These are phyloP conservation scores for Tricholoma terreum DNA, from an alignment of 768 basidiomycete species.

Conservation along the genomic window DNA sequence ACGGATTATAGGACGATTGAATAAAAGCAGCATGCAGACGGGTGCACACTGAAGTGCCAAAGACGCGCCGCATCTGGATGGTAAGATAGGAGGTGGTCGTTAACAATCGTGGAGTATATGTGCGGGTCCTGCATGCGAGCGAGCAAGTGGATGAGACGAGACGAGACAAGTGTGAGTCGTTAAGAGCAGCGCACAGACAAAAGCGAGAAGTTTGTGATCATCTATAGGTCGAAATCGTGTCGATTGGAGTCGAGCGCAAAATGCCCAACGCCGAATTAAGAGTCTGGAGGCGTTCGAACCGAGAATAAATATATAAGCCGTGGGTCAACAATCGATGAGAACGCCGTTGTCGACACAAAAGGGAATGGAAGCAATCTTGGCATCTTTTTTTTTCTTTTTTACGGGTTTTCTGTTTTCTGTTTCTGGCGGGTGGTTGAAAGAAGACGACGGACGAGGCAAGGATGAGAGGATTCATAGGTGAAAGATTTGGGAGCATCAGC, in stretches of 20 bases:
- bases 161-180: conserved; percentile 45
- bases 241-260: conserved; percentile 25
- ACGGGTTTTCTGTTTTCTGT: conserved; percentile 23
- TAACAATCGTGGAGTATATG: conserved; percentile 40
- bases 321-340: background rate
- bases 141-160: conserved; percentile 36
- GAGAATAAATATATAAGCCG: background rate
- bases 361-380: conserved; percentile 5
- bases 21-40: background rate
- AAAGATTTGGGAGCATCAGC: background rate
- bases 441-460: conserved; percentile 6
- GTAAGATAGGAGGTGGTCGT: conserved; percentile 29
- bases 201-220: conserved; percentile 18
- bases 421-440: conserved; percentile 22
- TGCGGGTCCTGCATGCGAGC: conserved; percentile 42
- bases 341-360: conserved; percentile 1
- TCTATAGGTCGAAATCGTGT: conserved; percentile 34
- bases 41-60: background rate
- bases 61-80: conserved; percentile 2
- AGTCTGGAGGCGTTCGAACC: background rate
- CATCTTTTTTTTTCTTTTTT: conserved; percentile 28
- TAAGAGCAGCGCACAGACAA: conserved; percentile 59
- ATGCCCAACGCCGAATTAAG: background rate
- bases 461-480: conserved; percentile 12
- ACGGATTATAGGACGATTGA: conserved; percentile 10